A percentile compares a stretch with the other conserved stretches of the same genome.
Conservation (phyloP, 768 basidiomycete species). For the Tulasnella sp. region DNA sequence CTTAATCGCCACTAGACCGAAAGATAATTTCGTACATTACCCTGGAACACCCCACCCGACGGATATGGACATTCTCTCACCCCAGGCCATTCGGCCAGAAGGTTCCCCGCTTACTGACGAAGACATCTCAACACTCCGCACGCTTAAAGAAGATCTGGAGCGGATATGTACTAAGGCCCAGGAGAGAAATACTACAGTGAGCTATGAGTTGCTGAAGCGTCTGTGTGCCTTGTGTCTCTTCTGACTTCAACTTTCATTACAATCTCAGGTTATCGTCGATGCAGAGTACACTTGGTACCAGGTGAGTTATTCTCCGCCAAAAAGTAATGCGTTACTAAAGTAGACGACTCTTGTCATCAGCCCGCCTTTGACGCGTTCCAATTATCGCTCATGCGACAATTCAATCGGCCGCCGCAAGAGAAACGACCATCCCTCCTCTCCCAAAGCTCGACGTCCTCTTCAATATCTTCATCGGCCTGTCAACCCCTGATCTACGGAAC, state of each 20-base stretch:
- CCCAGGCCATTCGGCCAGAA: neutral
- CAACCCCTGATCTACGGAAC: conserved; percentile 75
- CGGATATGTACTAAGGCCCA: conserved; percentile 54
- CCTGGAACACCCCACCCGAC: conserved; percentile 53
- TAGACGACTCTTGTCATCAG: conserved; percentile 22
- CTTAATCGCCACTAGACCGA: conserved; percentile 26
- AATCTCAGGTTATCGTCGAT: conserved; percentile 49
- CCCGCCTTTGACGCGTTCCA: conserved; percentile 79
- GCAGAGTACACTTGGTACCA: conserved; percentile 60
- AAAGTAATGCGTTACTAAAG: neutral
- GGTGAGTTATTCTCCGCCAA: conserved; percentile 19
- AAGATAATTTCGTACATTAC: conserved; percentile 37
- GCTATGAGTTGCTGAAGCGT: too few species aligned
- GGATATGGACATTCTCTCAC: conserved; percentile 35
- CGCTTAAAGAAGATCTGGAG: conserved; percentile 49
- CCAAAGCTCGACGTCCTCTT: conserved; percentile 15
- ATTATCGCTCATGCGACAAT: conserved; percentile 60
- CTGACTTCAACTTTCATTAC: neutral
- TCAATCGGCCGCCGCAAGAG: conserved; percentile 34
- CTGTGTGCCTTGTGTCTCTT: neutral
- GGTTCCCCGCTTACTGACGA: conserved; percentile 31
- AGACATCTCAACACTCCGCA: conserved; percentile 50
- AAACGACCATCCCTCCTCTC: neutral
- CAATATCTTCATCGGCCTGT: neutral
- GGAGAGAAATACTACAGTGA: conserved; percentile 20